Base-by-base conservation (phyloP, 1,284 basidiomycete species). In the Heterobasidion occidentale region DNA sequence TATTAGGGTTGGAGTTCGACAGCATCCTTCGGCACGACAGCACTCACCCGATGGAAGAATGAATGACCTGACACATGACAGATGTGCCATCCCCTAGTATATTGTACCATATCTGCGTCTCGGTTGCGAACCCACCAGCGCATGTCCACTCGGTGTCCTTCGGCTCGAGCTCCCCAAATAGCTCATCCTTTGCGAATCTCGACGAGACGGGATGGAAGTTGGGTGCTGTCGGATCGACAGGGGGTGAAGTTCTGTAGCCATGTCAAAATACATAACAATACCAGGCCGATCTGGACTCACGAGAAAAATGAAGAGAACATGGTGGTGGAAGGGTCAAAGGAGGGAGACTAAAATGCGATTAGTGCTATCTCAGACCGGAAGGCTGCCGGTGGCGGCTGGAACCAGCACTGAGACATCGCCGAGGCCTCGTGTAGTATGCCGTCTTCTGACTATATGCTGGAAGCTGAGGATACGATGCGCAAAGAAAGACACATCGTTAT, bases 11-110 rank as follows among this genome's bases (percentile, higher is more conserved):
- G 4, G 27, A 27, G 27, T 27, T 27, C 27, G 4, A 27, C 27
- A 27, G 27, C 27, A 27, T 27, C 27, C 27, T 27, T 27, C 27
- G 5, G 5, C 48, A 46, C 57, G 46, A 27, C 51, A 54, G 79
- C 92, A 96, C 92, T 72, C 66, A 96, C 94, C 97, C 97, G 55
- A 96, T 83, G 50, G 90, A 80, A 2, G 94, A 96, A 77, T 98
- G 94, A 67, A 99, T 98, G 60, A 99, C 82, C 74, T 99, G 96
- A 65, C 83, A 87, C 81, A 92, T 90, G 60, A 97, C 62, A 56
- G 85, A 81, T 27, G 81, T 83, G 5, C 95, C 95, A 77, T 97
- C 92, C 45, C 87, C 81, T 12, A 92, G 77, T 62, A 90, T 79
- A 42, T 87, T 78, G 73, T 99, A 99, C 76, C 88, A 99, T 0